A percentile compares a stretch with the other conserved stretches of the same genome.
phyloP scores from a whole-genome alignment of 1,139 yeast genomes.

The Yamadazyma atlantica region DNA sequence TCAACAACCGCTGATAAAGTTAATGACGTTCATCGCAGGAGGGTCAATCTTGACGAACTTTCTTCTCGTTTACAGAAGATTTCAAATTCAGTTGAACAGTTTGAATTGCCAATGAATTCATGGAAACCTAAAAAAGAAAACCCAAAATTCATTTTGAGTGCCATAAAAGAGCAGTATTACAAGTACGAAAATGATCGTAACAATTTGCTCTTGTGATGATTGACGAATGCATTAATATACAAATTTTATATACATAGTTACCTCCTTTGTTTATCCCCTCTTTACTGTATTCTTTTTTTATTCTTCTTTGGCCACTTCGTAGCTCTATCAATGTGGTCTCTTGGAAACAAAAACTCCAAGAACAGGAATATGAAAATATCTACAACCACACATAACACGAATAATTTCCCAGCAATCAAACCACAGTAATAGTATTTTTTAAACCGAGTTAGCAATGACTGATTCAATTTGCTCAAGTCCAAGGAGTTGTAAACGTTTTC shows the following conservation, averaged over 20 bases:
- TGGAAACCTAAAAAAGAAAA: constrained; percentile 24
- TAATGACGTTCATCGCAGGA: neutral
- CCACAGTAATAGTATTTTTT: constrained; percentile 73
- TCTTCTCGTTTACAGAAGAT: constrained; percentile 18
- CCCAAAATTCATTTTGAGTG: constrained; percentile 16
- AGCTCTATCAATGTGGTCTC: constrained; percentile 64
- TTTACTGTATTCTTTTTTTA: constrained; percentile 11
- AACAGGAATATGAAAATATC: constrained; percentile 66
- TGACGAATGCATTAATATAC: neutral
- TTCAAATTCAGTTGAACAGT: constrained; percentile 13
- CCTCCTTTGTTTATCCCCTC: neutral
- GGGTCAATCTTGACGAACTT: neutral
- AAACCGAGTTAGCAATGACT: constrained; percentile 50
- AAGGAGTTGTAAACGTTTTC: constrained; percentile 74
- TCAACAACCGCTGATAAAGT: constrained; percentile 7
- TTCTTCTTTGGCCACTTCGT: constrained; percentile 69
- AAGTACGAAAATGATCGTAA: constrained; percentile 9
- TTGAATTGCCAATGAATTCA: constrained; percentile 9
- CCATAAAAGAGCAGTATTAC: constrained; percentile 11
- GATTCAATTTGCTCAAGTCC: constrained; percentile 41
- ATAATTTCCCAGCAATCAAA: constrained; percentile 79
- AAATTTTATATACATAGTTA: neutral
- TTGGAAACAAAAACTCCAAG: constrained; percentile 73
- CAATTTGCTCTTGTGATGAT: neutral
- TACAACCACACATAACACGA: constrained; percentile 73